phyloP scores from a whole-genome alignment of 108 stramenopile species.

The Nitzschia sp. region DNA sequence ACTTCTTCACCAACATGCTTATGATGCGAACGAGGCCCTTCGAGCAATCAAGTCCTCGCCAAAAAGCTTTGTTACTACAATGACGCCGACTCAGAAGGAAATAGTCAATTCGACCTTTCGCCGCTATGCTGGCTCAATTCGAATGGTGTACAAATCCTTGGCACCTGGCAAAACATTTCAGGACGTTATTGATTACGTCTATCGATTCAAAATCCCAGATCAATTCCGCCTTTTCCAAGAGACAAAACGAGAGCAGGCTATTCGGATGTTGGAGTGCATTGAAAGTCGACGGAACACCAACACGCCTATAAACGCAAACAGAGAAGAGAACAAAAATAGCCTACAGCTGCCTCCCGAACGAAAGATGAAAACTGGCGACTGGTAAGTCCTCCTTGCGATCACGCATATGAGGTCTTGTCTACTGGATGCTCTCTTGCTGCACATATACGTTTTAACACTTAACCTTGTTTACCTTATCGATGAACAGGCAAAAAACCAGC shows the following conservation, averaged over 20 bases:
- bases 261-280: slow-evolving; percentile 75
- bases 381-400: not conserved
- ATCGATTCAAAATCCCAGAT: slow-evolving; percentile 88
- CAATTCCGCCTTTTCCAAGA: slow-evolving; percentile 80
- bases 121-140: slow-evolving; percentile 66
- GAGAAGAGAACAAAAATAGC: not conserved
- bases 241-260: slow-evolving; percentile 78
- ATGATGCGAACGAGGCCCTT: slow-evolving; percentile 49
- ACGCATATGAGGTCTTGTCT: not conserved
- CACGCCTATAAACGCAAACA: not conserved
- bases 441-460: slow-evolving; percentile 29
- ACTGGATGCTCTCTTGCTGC: too few relatives aligned
- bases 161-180: slow-evolving; percentile 49
- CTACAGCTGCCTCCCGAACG: slow-evolving; percentile 7
- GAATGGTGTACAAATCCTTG: slow-evolving; percentile 63
- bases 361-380: slow-evolving; percentile 33
- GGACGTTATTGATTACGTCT: slow-evolving; percentile 84
- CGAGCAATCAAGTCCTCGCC: slow-evolving; percentile 37
- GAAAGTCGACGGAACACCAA: slow-evolving; percentile 58
- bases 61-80: slow-evolving; percentile 45
- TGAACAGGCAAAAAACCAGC: slow-evolving; percentile 53
- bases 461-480: not conserved
- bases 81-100: slow-evolving; percentile 66
- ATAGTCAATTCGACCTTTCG: slow-evolving; percentile 71
- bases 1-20: slow-evolving; percentile 50